Percentiles rank a stretch among this genome's conserved stretches.
Conservation (phyloP, 306 rosid genomes). For the Quercus rubra region DNA sequence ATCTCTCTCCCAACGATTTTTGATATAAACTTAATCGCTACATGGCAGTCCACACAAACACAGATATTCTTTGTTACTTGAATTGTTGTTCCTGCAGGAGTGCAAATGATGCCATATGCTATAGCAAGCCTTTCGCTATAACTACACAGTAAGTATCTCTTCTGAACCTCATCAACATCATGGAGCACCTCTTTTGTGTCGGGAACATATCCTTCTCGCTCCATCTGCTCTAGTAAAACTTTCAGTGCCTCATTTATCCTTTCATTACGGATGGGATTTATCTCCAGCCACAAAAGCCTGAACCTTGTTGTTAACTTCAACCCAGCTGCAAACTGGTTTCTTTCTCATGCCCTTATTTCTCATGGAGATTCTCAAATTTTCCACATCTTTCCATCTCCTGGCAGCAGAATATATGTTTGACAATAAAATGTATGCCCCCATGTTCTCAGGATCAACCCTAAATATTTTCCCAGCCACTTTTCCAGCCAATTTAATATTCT, state of each 20-base stretch:
- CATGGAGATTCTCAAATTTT: conserved; percentile 54
- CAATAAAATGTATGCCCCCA: conserved; percentile 61
- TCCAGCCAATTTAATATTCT: conserved; percentile 71
- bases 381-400: conserved; percentile 75
- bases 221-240: conserved; percentile 69
- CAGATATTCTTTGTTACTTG: conserved; percentile 56
- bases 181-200: conserved; percentile 68
- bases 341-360: conserved; percentile 65
- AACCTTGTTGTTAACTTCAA: conserved; percentile 63
- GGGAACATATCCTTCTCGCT: conserved; percentile 62
- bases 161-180: conserved; percentile 77
- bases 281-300: conserved; percentile 81
- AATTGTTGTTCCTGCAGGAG: conserved; percentile 70
- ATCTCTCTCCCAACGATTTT: conserved; percentile 80
- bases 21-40: conserved; percentile 63
- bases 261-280: conserved; percentile 60
- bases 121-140: conserved; percentile 89
- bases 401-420: conserved; percentile 72
- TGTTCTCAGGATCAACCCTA: conserved; percentile 55
- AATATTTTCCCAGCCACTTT: conserved; percentile 63
- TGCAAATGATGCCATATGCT: conserved; percentile 77
- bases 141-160: conserved; percentile 41
- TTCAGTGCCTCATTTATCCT: conserved; percentile 53
- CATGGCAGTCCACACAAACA: conserved; percentile 49
- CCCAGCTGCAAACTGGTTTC: conserved; percentile 89